Evolutionary conservation across 2,329 filamentous ascomycete species (phyloP).

Genomic region (Penicillium verrucosum): DNA sequence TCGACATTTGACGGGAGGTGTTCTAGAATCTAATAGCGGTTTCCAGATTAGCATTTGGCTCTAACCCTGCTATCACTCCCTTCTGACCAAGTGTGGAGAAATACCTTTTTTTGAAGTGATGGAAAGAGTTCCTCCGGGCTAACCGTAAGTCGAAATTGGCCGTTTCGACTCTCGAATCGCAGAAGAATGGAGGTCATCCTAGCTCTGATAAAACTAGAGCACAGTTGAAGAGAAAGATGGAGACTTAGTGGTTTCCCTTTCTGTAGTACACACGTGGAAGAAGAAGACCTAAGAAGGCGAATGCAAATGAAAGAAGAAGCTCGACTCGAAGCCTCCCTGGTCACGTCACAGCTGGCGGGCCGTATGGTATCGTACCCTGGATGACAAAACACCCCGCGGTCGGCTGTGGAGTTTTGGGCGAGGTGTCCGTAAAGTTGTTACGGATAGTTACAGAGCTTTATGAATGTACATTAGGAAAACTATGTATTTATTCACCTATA

Average conservation of each 20-base stretch:
- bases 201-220: not conserved
- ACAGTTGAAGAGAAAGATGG: not conserved
- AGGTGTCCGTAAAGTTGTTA: not conserved
- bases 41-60: slow-evolving; percentile 9
- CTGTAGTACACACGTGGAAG: not conserved
- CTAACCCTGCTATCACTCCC: not conserved
- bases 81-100: not conserved
- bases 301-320: slow-evolving; percentile 2
- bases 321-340: slow-evolving; percentile 16
- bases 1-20: slow-evolving; percentile 58
- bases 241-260: not conserved
- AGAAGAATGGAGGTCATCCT: slow-evolving; percentile 65
- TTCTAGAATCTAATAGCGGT: slow-evolving; percentile 49
- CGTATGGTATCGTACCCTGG: slow-evolving; percentile 14
- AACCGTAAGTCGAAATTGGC: slow-evolving; percentile 81
- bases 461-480: not conserved
- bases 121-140: slow-evolving; percentile 71
- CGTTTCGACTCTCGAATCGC: slow-evolving; percentile 84
- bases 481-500: not conserved
- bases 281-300: not conserved
- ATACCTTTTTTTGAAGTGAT: slow-evolving; percentile 50
- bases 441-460: not conserved
- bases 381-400: not conserved
- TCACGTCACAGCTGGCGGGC: slow-evolving; percentile 25
- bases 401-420: not conserved